These are phyloP conservation scores for Acanthamoeba triangularis DNA, from an alignment of 208 protist species.

Conservation along the genomic window DNA sequence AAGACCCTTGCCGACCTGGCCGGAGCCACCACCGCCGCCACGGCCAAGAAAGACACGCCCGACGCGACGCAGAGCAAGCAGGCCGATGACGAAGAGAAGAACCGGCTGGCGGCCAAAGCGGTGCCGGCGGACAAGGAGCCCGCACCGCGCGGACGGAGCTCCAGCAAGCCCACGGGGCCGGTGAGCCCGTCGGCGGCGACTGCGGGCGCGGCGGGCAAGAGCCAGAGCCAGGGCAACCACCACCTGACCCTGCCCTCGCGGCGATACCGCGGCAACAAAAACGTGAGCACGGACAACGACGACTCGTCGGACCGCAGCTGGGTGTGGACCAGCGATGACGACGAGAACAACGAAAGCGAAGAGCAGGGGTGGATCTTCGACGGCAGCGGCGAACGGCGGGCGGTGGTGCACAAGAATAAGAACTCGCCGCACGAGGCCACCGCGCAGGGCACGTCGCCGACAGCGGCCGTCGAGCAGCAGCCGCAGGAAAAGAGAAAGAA, in stretches of 20 bases:
- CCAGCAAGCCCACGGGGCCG: too few relatives aligned
- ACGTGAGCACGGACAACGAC: not conserved
- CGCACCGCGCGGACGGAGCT: too few relatives aligned
- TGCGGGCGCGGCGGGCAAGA: not conserved
- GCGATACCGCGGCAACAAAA: too few relatives aligned
- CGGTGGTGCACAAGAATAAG: not conserved
- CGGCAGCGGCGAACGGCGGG: not conserved
- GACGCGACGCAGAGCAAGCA: too few relatives aligned
- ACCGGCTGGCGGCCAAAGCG: too few relatives aligned
- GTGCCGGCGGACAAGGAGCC: too few relatives aligned
- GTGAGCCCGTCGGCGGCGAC: not conserved
- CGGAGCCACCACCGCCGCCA: too few relatives aligned
- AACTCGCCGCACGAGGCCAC: not conserved
- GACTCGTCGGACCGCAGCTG: constrained; percentile 8
- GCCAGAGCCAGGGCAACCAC: not conserved
- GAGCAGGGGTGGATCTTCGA: constrained; percentile 2
- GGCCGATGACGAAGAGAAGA: too few relatives aligned
- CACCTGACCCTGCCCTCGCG: too few relatives aligned
- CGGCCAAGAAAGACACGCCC: too few relatives aligned
- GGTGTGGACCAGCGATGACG: constrained; percentile 1
- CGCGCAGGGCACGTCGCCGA: not conserved
- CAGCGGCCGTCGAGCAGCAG: not conserved
- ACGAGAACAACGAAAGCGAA: not conserved
- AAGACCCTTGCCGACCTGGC: too few relatives aligned
- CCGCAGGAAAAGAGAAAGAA: not conserved